These are phyloP conservation scores for Handroanthus guayacan DNA, from an alignment of 257 asterid species.

Conservation along the genomic window DNA sequence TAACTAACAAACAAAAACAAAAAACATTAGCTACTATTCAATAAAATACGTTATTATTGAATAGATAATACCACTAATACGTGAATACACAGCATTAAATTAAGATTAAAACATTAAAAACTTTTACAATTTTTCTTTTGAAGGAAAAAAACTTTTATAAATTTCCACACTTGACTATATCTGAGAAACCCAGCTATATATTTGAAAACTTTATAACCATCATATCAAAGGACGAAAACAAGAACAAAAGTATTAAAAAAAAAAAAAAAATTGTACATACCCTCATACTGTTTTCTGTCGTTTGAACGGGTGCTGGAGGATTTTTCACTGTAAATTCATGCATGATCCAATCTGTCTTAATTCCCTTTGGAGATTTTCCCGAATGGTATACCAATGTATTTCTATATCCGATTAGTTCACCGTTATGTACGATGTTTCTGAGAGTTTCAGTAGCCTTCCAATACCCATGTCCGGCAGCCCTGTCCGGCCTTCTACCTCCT, in stretches of 20 bases:
- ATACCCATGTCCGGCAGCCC: conserved; percentile 17
- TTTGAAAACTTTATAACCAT: no score
- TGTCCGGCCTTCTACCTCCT: not conserved
- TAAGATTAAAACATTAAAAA: no score
- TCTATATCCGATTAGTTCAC: not conserved
- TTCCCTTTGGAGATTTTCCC: not conserved
- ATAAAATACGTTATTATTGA: no score
- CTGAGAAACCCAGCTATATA: not conserved
- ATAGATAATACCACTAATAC: no score
- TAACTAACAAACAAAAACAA: no score
- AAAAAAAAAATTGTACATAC: not conserved
- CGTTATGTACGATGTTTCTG: not conserved
- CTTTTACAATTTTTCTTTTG: no score
- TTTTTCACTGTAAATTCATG: conserved; percentile 10
- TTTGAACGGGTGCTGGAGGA: not conserved
- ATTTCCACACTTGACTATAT: no score
- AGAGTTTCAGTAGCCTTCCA: conserved; percentile 37
- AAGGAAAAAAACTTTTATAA: no score
- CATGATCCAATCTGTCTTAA: conserved; percentile 29
- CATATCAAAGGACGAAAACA: not conserved
- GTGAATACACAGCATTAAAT: no score
- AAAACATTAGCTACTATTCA: no score
- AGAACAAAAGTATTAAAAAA: no score
- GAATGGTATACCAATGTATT: conserved; percentile 2
- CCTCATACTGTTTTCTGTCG: not conserved